phyloP scores from a whole-genome alignment of 2,329 filamentous ascomycete genomes.

The Elsinoe ampelina region DNA sequence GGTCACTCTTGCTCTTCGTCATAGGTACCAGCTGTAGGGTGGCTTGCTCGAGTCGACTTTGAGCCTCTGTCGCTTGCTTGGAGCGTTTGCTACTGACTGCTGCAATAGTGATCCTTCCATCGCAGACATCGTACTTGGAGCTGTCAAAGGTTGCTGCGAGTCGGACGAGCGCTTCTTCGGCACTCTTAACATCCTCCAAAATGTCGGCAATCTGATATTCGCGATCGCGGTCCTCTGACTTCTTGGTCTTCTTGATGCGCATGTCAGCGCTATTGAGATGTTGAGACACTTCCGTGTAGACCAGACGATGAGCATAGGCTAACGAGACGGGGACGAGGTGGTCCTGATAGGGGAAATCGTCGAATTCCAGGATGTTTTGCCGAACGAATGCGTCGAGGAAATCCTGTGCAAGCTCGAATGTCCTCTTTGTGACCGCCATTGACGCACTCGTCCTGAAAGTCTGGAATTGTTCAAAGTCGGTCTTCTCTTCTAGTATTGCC shows the following conservation, averaged over 20 bases:
- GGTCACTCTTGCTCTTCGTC: constrained; percentile 14
- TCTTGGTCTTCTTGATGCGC: constrained; percentile 33
- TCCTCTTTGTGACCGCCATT: constrained; percentile 41
- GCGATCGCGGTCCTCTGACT: constrained; percentile 28
- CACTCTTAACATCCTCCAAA: constrained; percentile 35
- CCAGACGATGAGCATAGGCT: constrained; percentile 39
- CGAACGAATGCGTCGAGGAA: constrained; percentile 49
- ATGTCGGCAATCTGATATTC: constrained; percentile 36
- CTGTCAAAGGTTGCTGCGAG: constrained; percentile 28
- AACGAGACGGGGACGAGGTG: constrained; percentile 37
- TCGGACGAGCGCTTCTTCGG: constrained; percentile 47
- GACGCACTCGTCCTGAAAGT: constrained; percentile 43
- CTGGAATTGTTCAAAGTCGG: constrained; percentile 47
- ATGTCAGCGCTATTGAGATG: constrained; percentile 45
- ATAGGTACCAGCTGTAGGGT: neutral
- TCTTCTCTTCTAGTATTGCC: constrained; percentile 34
- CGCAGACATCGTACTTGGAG: neutral
- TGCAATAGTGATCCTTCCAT: neutral
- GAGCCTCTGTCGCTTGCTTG: neutral
- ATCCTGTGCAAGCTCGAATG: constrained; percentile 43
- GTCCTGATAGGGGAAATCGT: constrained; percentile 37
- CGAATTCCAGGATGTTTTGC: constrained; percentile 29
- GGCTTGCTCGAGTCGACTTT: neutral
- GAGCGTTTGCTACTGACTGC: neutral
- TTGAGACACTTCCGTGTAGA: constrained; percentile 49